Evolutionary conservation across 2,329 filamentous ascomycete species (phyloP).

Genomic region (Fusarium sp.): DNA sequence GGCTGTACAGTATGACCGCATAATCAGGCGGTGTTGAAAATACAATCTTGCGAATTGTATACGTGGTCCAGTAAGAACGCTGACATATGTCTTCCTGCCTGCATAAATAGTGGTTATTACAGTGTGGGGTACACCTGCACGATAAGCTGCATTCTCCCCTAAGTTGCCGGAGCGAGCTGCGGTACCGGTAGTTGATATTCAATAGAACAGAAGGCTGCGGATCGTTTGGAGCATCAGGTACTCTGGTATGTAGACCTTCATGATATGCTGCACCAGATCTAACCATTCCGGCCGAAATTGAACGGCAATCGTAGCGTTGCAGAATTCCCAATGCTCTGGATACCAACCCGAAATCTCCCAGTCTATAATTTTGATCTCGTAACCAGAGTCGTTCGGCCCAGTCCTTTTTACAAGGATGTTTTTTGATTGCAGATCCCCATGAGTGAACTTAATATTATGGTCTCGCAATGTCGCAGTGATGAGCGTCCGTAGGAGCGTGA

Average conservation of each 20-base stretch:
- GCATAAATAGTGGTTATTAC: not conserved
- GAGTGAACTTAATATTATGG: accelerated
- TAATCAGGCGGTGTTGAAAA: not conserved
- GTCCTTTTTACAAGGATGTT: not conserved
- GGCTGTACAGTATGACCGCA: not conserved
- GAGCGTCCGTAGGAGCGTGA: not conserved
- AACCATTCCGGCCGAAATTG: not conserved
- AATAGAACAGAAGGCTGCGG: not conserved
- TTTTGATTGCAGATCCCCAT: not conserved
- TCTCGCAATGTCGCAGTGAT: accelerated
- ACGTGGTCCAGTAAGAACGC: not conserved
- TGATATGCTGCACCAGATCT: not conserved
- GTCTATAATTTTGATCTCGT: not conserved
- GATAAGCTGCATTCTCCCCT: no score
- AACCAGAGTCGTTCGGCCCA: accelerated
- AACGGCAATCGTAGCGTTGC: not conserved
- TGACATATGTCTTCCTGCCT: not conserved
- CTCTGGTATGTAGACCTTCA: not conserved
- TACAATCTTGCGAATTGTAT: not conserved
- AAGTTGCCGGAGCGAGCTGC: no score
- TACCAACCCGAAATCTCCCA: not conserved
- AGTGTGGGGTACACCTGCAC: accelerated
- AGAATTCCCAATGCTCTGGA: not conserved
- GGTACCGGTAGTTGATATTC: accelerated
- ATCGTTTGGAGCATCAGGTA: not conserved